Evolutionary conservation across 1,284 basidiomycete species (phyloP).

Genomic region (Malassezia nana): DNA sequence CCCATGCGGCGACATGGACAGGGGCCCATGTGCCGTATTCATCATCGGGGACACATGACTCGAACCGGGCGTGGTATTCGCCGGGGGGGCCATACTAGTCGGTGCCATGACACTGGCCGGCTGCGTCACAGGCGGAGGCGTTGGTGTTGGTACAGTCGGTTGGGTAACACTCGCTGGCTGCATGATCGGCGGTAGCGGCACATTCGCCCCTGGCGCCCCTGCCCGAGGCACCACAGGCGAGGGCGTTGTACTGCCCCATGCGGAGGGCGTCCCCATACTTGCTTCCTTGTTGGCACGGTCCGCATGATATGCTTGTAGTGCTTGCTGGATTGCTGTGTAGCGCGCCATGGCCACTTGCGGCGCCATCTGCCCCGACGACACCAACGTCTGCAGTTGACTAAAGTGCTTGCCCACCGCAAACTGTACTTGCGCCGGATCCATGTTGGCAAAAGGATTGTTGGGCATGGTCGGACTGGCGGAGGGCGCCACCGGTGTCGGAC

Average conservation of each 20-base stretch:
- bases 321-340: slow-evolving; percentile 33
- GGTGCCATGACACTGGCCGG: background rate
- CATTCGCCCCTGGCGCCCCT: background rate
- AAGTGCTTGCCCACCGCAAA: slow-evolving; percentile 26
- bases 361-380: slow-evolving; percentile 28
- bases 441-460: slow-evolving; percentile 20
- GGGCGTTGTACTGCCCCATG: background rate
- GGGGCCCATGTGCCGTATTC: no score
- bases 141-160: background rate
- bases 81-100: background rate
- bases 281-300: background rate
- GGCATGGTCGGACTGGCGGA: slow-evolving; percentile 14
- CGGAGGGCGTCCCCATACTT: background rate
- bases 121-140: background rate
- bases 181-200: background rate
- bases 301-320: slow-evolving; percentile 18
- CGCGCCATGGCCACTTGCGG: slow-evolving; percentile 36
- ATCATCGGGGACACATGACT: background rate
- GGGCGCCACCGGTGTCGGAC: background rate
- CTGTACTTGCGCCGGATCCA: slow-evolving; percentile 20
- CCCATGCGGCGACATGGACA: background rate
- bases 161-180: background rate
- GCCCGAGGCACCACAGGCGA: background rate
- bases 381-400: slow-evolving; percentile 30
- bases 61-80: background rate